These are phyloP conservation scores for Ephemerocybe angulata DNA, from an alignment of 768 basidiomycete genomes.

Conservation along the genomic window DNA sequence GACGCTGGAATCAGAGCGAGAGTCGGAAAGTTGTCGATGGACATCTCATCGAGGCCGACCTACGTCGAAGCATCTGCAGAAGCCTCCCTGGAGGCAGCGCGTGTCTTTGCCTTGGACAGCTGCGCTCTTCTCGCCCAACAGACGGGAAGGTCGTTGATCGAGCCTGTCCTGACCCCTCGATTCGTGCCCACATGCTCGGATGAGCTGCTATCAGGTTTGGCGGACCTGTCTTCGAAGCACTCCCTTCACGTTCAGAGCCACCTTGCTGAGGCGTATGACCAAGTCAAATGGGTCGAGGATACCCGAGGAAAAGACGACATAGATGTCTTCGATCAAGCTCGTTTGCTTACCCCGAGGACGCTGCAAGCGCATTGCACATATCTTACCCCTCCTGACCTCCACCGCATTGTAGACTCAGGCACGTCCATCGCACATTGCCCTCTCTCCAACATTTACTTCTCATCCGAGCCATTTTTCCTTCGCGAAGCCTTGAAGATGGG, in stretches of 20 bases:
- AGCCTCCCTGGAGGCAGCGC: slow-evolving; percentile 47
- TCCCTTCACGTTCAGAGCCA: slow-evolving; percentile 73
- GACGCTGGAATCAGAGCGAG: slow-evolving; percentile 69
- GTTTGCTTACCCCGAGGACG: slow-evolving; percentile 45
- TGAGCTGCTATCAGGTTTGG: slow-evolving; percentile 61
- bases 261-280: slow-evolving; percentile 74
- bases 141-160: slow-evolving; percentile 45
- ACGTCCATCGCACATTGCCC: slow-evolving; percentile 84
- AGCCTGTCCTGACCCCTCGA: slow-evolving; percentile 84
- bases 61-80: slow-evolving; percentile 63
- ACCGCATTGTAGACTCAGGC: slow-evolving; percentile 43
- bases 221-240: slow-evolving; percentile 43
- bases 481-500: slow-evolving; percentile 64
- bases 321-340: slow-evolving; percentile 69
- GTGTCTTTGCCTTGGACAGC: slow-evolving; percentile 47
- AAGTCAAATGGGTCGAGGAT: slow-evolving; percentile 65
- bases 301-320: slow-evolving; percentile 66
- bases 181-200: slow-evolving; percentile 88
- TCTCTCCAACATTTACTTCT: slow-evolving; percentile 86
- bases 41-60: slow-evolving; percentile 55
- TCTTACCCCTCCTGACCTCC: slow-evolving; percentile 49
- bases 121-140: slow-evolving; percentile 42
- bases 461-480: slow-evolving; percentile 61
- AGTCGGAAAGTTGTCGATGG: slow-evolving; percentile 89
- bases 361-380: slow-evolving; percentile 91